Conservation (phyloP, 1,139 yeast species). For the Sugiyamaella sp. region DNA sequence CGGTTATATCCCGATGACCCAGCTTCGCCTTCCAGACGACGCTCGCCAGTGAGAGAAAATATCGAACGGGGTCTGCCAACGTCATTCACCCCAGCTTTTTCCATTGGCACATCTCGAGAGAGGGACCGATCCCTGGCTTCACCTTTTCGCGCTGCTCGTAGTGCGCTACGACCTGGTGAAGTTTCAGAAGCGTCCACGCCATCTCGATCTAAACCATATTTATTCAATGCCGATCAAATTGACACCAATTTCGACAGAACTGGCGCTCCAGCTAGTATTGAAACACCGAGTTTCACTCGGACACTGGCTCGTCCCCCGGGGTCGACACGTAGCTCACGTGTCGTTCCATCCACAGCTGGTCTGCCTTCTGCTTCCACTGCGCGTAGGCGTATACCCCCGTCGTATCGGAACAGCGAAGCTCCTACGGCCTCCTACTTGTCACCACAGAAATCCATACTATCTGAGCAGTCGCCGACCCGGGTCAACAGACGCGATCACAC, state of each 20-base stretch:
- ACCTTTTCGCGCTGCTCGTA: background rate
- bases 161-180: background rate
- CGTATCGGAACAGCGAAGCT: background rate
- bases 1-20: conserved; percentile 6
- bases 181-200: background rate
- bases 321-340: background rate
- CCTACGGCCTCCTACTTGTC: background rate
- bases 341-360: background rate
- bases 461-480: conserved; percentile 12
- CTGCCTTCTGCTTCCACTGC: conserved; percentile 5
- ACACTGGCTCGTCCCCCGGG: conserved; percentile 5
- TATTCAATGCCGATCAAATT: background rate
- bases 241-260: no score
- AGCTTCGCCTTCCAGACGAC: conserved; percentile 6
- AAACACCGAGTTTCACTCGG: conserved; percentile 4
- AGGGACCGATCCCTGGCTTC: conserved; percentile 1
- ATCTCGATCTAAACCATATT: conserved; percentile 1
- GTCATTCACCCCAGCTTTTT: conserved; percentile 20
- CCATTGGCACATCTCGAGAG: conserved; percentile 14
- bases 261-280: background rate
- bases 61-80: conserved; percentile 19
- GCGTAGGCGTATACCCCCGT: conserved; percentile 5
- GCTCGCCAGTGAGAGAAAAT: conserved; percentile 20
- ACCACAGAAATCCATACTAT: background rate
- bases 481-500: background rate